A percentile compares a stretch with the other conserved stretches of the same genome.
Conservation (phyloP, 1,139 yeast genomes). For the Yamadazyma dendronema region DNA sequence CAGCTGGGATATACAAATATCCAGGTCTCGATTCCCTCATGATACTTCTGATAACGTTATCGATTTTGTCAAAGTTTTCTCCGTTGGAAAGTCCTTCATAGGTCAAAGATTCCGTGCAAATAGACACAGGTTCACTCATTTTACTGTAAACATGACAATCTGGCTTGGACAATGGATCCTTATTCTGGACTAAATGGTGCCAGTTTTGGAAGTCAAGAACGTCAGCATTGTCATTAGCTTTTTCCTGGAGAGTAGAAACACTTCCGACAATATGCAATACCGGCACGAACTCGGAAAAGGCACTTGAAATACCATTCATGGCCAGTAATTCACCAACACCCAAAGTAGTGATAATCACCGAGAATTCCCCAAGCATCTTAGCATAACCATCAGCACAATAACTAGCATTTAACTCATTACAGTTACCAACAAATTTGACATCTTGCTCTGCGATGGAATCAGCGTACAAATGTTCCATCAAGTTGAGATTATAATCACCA, state of each 20-base stretch:
- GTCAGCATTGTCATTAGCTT: constrained; percentile 26
- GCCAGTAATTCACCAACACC: constrained; percentile 92
- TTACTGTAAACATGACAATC: constrained; percentile 66
- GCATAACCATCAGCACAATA: constrained; percentile 83
- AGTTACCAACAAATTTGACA: constrained; percentile 28
- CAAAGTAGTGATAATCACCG: constrained; percentile 58
- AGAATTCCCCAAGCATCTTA: constrained; percentile 44
- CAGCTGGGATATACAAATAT: constrained; percentile 71
- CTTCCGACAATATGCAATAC: constrained; percentile 78
- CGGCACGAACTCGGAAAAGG: constrained; percentile 78
- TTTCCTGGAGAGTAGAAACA: constrained; percentile 48
- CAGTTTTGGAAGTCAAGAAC: constrained; percentile 27
- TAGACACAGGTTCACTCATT: constrained; percentile 58
- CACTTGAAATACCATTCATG: constrained; percentile 79
- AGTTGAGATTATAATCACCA: constrained; percentile 41
- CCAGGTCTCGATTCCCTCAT: constrained; percentile 70
- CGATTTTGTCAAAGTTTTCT: constrained; percentile 48
- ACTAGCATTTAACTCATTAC: constrained; percentile 48
- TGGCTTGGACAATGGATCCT: constrained; percentile 43
- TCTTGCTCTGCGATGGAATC: constrained; percentile 22
- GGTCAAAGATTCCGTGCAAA: constrained; percentile 56
- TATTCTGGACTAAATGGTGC: constrained; percentile 71
- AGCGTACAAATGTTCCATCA: constrained; percentile 35
- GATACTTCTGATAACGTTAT: constrained; percentile 58
- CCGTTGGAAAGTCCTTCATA: constrained; percentile 38